Evolutionary conservation across 78 protist genomes (phyloP).

Genomic region (slime mould (Dictyostelium discoideum)): DNA sequence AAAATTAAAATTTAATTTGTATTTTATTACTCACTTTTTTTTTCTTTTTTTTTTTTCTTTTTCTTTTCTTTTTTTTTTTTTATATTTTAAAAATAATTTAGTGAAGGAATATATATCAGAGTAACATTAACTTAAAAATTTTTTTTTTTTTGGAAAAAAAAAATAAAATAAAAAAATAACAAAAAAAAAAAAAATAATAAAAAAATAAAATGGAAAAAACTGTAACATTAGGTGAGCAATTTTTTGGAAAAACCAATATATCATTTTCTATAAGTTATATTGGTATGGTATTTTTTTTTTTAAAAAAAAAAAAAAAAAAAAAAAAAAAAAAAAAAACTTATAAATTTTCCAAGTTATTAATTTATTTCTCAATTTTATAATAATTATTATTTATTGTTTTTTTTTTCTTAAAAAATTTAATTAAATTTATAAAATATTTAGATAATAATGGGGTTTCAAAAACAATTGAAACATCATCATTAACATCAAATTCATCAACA

Average conservation of each 20-base stretch:
- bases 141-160: too few species aligned
- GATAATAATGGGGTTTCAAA: not conserved
- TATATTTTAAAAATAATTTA: not conserved
- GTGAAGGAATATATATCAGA: too few species aligned
- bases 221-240: not conserved
- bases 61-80: not conserved
- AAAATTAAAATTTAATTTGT: not conserved
- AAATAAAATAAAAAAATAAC: not conserved
- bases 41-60: not conserved
- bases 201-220: not conserved
- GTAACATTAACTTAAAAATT: not conserved
- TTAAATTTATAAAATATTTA: not conserved
- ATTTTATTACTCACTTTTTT: not conserved
- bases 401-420: not conserved
- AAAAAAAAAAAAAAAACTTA: too few species aligned
- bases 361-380: not conserved
- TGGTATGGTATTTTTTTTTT: not conserved
- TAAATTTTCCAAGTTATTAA: too few species aligned
- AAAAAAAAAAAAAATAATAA: not conserved
- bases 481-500: constrained; percentile 1
- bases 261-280: not conserved
- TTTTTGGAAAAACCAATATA: not conserved
- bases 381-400: not conserved
- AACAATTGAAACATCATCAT: not conserved
- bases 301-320: too few species aligned